phyloP scores from a whole-genome alignment of 2,329 filamentous ascomycete genomes.

The Calonectria leucothoes region DNA sequence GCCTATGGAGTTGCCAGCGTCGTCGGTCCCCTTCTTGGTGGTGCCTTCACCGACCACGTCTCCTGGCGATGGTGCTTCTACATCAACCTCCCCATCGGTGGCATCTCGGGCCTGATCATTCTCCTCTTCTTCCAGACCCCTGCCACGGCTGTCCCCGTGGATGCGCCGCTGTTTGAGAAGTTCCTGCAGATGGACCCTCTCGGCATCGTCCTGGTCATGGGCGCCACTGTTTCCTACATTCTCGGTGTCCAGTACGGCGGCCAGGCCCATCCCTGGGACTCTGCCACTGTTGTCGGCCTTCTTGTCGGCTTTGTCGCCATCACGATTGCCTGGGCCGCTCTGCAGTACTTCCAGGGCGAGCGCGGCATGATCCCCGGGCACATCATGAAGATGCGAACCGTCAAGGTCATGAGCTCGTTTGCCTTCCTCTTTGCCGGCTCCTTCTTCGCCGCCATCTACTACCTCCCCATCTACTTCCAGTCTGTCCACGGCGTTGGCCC shows the following conservation, averaged over 20 bases:
- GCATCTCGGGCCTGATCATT: constrained; percentile 48
- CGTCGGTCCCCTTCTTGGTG: constrained; percentile 51
- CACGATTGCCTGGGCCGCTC: constrained; percentile 47
- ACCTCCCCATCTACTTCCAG: constrained; percentile 61
- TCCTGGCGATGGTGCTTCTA: constrained; percentile 56
- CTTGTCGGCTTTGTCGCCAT: constrained; percentile 54
- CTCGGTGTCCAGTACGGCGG: constrained; percentile 63
- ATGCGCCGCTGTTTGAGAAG: constrained; percentile 55
- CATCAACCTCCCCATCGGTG: constrained; percentile 53
- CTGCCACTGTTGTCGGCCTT: constrained; percentile 54
- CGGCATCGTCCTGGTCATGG: constrained; percentile 59
- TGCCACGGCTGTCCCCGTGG: constrained; percentile 49
- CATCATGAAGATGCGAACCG: constrained; percentile 52
- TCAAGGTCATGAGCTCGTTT: constrained; percentile 51
- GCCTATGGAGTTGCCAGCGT: constrained; percentile 51
- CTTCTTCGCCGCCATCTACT: constrained; percentile 60
- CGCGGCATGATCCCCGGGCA: constrained; percentile 56
- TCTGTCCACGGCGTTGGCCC: constrained; percentile 54
- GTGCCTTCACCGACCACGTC: constrained; percentile 51
- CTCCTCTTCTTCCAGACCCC: constrained; percentile 57
- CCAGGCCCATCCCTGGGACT: constrained; percentile 55
- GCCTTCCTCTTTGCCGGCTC: constrained; percentile 56
- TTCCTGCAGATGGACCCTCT: constrained; percentile 60
- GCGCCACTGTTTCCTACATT: constrained; percentile 55
- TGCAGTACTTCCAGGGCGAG: constrained; percentile 58